Evolutionary conservation across 108 stramenopile genomes (phyloP), one percentile per base, ranked within the genome.

Genomic region (Schizochytrium sp.): DNA sequence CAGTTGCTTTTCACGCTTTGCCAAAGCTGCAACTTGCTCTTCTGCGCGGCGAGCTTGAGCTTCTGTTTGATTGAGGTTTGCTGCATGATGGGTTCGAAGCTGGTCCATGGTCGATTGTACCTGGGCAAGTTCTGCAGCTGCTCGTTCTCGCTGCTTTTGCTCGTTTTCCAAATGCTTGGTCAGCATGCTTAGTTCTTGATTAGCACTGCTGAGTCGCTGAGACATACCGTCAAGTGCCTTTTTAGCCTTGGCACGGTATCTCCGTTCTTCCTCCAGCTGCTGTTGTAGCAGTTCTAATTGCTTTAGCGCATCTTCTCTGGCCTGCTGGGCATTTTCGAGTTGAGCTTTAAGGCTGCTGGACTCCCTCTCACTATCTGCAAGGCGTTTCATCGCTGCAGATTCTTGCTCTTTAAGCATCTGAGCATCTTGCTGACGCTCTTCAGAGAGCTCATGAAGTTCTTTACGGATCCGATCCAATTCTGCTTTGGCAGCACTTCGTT

Each of bases 341-440:
- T 50, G 50, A 38, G 47, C 40, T 28, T 83, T 49, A 8, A 83
- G 76, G 76, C 5, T 42, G 38, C 55, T 38, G 28, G 53, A n/a
- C 76, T 83, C 76, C 38, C 55, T 7, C 76, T 83, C 76, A 28
- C 50, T 55, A 40, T 83, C 53, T 10, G 19, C 12, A 1, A 83
- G 47, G 8, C 76, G 45, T 10, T 83, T 83, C 8, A 55, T 7
- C 17, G 53, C 53, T 47, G 76, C 76, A 10, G 47, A n/a, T 40
- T 83, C 76, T 50, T 83, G 76, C 8, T 7, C 15, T 10, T 10
- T n/a, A 10, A 83, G 76, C 10, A 40, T 10, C 53, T 55, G 13
- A 53, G 76, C 76, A 53, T 83, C 76, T n/a, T 83, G 50, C 45
- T 50, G 76, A 5, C 76, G 76, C 76, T 83, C 76, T 83, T 17